Base-by-base conservation (phyloP, 2,329 filamentous ascomycete genomes). In the Dactylellina haptotyla region DNA sequence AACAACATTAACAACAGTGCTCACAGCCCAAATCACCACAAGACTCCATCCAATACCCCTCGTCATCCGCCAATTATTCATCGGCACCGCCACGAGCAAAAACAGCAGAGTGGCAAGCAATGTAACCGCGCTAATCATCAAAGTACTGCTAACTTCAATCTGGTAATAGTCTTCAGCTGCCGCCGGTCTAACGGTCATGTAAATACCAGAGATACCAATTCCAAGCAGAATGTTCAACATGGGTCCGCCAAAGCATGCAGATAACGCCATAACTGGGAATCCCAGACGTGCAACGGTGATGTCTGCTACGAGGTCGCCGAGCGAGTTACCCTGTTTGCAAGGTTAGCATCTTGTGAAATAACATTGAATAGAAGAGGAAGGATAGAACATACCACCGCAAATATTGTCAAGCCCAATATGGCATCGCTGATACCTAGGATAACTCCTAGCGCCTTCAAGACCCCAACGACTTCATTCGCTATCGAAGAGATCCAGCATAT, bases 401-500 rank as follows among this genome's bases (percentile, higher is more conserved):
- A 99, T 62, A 99, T 89, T 14, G 95, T 99, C 57, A 99, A 86
- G 1, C 95, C 95, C 9, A 99, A 86, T 75, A 99, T 92, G 2
- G 95, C 95, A 81, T 99, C 95, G 14, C 90, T 95, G 79, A 99
- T 99, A 78, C 91, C 89, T 64, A 97, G 83, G 56, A 99, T 92
- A 28, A 98, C 91, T 6, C 95, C 95, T 16, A 98, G 84, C 0
- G 95, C 90, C 82, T 99, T 98, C 75, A 99, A 85, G 4, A 97
- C 90, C 30, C 92, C 93, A 3, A 99, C 95, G 3, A 99, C 95
- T 83, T 99, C 94, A 34, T 92, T 92, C 1, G 95, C 94, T 77
- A 99, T 93, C 1, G 92, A 95, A 39, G 92, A 95, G 77, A 98
- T 97, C 95, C 96, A 99, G 23, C 92, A 90, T 66, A 98, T 95